These are phyloP conservation scores for Triticum urartu DNA, from an alignment of 176 grass and related monocot genomes.

Conservation along the genomic window DNA sequence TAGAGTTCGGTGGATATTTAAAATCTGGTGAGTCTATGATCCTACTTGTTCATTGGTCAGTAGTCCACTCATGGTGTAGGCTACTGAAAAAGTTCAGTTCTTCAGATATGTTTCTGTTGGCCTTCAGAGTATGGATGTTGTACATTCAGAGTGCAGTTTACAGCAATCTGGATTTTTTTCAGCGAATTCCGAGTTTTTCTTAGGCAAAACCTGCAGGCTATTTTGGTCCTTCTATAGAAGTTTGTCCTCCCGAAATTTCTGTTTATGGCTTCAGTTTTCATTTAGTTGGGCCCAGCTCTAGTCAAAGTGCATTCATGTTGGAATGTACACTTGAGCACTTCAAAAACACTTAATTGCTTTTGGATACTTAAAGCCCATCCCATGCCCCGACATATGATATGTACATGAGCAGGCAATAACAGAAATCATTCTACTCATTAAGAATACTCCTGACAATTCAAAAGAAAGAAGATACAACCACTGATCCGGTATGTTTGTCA, in stretches of 20 bases:
- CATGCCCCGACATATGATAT: background rate
- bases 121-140: constrained; percentile 16
- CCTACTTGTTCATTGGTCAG: background rate
- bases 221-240: constrained; percentile 20
- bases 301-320: background rate
- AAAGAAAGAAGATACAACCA: background rate
- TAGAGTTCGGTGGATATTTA: constrained; percentile 82
- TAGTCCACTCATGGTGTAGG: background rate
- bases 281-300: constrained; percentile 18
- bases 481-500: constrained; percentile 12
- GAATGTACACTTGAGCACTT: background rate
- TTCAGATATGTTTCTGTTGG: background rate
- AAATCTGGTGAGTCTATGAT: constrained; percentile 74
- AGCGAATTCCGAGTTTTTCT: background rate
- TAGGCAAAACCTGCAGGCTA: constrained; percentile 3
- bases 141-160: constrained; percentile 21
- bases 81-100: background rate
- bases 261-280: constrained; percentile 14
- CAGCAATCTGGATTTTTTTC: background rate
- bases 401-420: background rate
- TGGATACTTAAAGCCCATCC: no score
- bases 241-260: background rate
- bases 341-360: background rate
- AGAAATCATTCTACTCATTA: no score
- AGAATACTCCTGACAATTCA: background rate